These are phyloP conservation scores for Hypomyces perniciosus DNA, from an alignment of 2,329 filamentous ascomycete genomes.

Conservation along the genomic window DNA sequence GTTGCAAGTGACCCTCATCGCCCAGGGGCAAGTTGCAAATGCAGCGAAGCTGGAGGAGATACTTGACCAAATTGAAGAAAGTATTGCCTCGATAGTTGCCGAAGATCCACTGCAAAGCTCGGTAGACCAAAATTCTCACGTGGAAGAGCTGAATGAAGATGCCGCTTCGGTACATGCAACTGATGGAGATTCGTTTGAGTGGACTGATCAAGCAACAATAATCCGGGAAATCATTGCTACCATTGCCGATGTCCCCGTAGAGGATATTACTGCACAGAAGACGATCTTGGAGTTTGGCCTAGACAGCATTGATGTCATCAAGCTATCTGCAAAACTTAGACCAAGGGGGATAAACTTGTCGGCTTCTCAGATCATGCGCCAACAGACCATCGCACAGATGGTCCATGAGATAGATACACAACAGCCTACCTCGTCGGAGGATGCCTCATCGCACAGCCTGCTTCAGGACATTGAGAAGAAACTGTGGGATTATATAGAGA, in stretches of 20 bases:
- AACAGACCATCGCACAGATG: constrained; percentile 62
- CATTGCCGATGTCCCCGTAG: constrained; percentile 49
- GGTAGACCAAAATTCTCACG: background rate
- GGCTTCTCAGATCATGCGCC: constrained; percentile 72
- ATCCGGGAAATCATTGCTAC: constrained; percentile 58
- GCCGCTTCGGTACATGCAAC: background rate
- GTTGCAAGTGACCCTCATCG: constrained; percentile 54
- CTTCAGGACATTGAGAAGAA: constrained; percentile 22
- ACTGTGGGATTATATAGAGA: constrained; percentile 34
- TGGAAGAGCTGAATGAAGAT: background rate
- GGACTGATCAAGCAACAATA: constrained; percentile 46
- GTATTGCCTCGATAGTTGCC: constrained; percentile 11
- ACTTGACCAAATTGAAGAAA: constrained; percentile 34
- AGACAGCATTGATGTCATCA: constrained; percentile 90
- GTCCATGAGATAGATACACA: constrained; percentile 12
- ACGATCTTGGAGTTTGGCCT: constrained; percentile 78
- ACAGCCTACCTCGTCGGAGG: background rate
- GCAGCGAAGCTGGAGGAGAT: constrained; percentile 25
- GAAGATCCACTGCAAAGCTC: constrained; percentile 7
- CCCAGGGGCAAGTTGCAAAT: constrained; percentile 40
- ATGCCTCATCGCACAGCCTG: background rate
- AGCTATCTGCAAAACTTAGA: constrained; percentile 67
- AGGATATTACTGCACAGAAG: constrained; percentile 49
- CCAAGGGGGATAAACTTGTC: constrained; percentile 53
- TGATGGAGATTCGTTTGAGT: constrained; percentile 40